Evolutionary conservation across 495 filamentous ascomycete species (phyloP).

Genomic region (Clavariopsis aquatica): DNA sequence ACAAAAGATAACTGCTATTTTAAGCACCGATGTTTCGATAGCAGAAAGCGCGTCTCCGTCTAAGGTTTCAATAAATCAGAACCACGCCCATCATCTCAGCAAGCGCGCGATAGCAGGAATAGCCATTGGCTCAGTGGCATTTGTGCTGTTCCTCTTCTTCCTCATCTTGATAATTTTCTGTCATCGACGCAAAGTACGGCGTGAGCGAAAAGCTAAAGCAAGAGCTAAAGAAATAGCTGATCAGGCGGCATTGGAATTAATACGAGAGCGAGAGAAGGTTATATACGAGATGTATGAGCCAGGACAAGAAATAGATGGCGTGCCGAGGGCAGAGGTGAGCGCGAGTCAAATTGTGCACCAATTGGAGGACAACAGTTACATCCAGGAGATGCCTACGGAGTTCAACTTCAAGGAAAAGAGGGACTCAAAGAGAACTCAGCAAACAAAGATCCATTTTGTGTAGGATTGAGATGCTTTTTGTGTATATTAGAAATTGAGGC

Average conservation of each 20-base stretch:
- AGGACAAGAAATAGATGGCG: background rate
- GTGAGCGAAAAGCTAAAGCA: background rate
- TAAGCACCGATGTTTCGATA: background rate
- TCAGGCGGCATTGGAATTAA: background rate
- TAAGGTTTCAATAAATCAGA: background rate
- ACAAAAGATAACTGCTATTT: conserved; percentile 3
- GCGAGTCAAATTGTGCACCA: background rate
- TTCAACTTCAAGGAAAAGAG: background rate
- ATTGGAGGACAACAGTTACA: background rate
- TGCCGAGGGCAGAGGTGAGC: background rate
- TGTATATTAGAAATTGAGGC: no score
- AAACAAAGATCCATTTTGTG: no score
- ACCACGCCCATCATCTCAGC: background rate
- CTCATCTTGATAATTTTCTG: background rate
- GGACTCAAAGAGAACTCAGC: background rate
- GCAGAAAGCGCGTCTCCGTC: background rate
- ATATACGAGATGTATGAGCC: background rate
- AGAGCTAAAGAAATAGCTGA: background rate
- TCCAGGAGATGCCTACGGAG: background rate
- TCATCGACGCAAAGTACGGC: background rate
- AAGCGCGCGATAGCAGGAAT: background rate
- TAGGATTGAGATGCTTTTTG: no score
- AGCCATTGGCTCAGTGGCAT: background rate
- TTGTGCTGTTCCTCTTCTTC: background rate
- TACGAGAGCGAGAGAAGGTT: background rate